phyloP scores from a whole-genome alignment of 805 yeast genomes.

The Metschnikowia picachoensis region DNA sequence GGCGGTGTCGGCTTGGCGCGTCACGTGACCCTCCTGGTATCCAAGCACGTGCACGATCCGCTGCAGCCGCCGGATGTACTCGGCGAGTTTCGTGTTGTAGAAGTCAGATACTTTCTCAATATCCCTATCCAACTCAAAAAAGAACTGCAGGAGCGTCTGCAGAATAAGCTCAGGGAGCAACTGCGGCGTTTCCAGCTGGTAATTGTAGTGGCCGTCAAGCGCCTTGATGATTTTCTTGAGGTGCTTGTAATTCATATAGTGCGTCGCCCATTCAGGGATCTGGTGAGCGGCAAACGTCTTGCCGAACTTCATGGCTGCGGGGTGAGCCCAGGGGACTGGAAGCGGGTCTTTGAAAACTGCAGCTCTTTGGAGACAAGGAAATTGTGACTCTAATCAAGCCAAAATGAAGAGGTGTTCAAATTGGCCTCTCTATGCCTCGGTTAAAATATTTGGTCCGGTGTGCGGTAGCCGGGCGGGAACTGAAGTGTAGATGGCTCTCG shows the following conservation, averaged over 20 bases:
- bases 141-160: conserved; percentile 58
- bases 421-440: too few relatives aligned
- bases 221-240: conserved; percentile 77
- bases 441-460: too few relatives aligned
- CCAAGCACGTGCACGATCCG: conserved; percentile 39
- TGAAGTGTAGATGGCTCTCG: not conserved
- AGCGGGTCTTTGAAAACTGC: not conserved
- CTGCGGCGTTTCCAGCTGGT: conserved; percentile 21
- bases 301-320: conserved; percentile 64
- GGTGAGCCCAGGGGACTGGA: not conserved
- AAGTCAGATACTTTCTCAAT: conserved; percentile 79
- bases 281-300: conserved; percentile 77
- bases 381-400: too few relatives aligned
- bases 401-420: too few relatives aligned
- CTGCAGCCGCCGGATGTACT: conserved; percentile 67
- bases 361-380: not conserved
- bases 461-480: too few relatives aligned
- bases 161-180: conserved; percentile 35
- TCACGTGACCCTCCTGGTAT: conserved; percentile 21
- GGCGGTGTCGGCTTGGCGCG: conserved; percentile 32
- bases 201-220: conserved; percentile 44
- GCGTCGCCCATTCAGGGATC: conserved; percentile 88
- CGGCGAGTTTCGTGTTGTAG: conserved; percentile 67
- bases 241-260: conserved; percentile 80
- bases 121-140: conserved; percentile 73